Percentiles rank a stretch among this genome's conserved stretches.
Evolutionary conservation across 805 yeast genomes (phyloP).

Genomic region (Saturnispora serradocipensis): DNA sequence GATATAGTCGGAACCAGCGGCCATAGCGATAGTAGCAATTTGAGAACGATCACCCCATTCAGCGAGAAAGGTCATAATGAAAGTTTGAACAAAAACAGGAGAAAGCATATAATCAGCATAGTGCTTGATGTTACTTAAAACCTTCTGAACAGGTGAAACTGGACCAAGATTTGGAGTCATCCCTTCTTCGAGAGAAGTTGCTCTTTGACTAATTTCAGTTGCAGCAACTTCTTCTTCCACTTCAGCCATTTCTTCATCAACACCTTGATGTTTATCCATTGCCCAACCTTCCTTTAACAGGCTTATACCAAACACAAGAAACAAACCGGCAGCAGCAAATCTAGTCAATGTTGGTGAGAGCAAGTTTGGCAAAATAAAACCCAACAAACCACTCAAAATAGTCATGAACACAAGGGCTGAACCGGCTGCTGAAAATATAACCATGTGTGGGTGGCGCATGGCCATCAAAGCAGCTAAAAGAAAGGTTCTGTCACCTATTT

Average conservation of each 20-base stretch:
- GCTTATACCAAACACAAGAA: slow-evolving; percentile 73
- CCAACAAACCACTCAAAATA: slow-evolving; percentile 78
- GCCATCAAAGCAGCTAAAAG: slow-evolving; percentile 97
- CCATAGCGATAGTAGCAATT: slow-evolving; percentile 97
- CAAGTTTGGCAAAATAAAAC: slow-evolving; percentile 81
- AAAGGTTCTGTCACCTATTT: slow-evolving; percentile 95
- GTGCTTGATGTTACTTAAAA: slow-evolving; percentile 35
- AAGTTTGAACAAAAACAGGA: slow-evolving; percentile 90
- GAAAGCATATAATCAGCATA: slow-evolving; percentile 60
- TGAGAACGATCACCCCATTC: slow-evolving; percentile 99
- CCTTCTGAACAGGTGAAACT: background rate
- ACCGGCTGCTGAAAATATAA: slow-evolving; percentile 87
- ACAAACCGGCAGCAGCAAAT: slow-evolving; percentile 69
- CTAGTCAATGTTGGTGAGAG: slow-evolving; percentile 75
- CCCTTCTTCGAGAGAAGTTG: slow-evolving; percentile 53
- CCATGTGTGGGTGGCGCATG: slow-evolving; percentile 76
- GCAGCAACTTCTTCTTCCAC: slow-evolving; percentile 88
- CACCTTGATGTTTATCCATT: slow-evolving; percentile 78
- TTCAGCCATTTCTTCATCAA: slow-evolving; percentile 91
- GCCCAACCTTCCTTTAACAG: slow-evolving; percentile 71
- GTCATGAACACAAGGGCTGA: slow-evolving; percentile 86
- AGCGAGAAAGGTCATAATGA: slow-evolving; percentile 91
- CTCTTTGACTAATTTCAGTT: slow-evolving; percentile 40
- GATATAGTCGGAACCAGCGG: slow-evolving; percentile 93
- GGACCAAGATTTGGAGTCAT: background rate